phyloP scores from a whole-genome alignment of 768 basidiomycete species.

The Collybia mongolica region DNA sequence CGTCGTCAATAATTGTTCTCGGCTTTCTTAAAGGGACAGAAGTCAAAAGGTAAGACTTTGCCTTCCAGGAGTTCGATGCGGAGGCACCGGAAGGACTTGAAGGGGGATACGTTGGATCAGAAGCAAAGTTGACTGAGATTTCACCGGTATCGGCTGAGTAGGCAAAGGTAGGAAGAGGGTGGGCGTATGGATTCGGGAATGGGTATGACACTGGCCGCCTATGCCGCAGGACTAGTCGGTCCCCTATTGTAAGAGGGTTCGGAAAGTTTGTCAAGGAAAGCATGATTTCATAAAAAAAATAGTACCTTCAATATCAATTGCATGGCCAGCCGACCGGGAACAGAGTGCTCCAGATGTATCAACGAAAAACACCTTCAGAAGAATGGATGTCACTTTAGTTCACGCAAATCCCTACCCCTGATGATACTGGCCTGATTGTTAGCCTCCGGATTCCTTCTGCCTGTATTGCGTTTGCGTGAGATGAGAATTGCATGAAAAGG shows the following conservation, averaged over 20 bases:
- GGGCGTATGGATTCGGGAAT: conserved; percentile 76
- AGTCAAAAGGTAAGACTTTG: conserved; percentile 59
- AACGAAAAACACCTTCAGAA: conserved; percentile 74
- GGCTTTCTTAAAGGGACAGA: conserved; percentile 70
- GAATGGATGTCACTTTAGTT: conserved; percentile 1
- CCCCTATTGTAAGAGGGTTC: conserved; percentile 38
- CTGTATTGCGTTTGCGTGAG: conserved; percentile 29
- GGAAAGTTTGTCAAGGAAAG: not conserved
- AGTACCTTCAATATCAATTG: conserved; percentile 79
- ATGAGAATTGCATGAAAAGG: not conserved
- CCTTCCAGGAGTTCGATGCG: conserved; percentile 50
- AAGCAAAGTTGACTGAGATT: conserved; percentile 58
- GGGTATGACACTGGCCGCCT: conserved; percentile 73
- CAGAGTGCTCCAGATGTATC: conserved; percentile 76
- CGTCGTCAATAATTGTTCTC: conserved; percentile 68
- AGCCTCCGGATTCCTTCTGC: conserved; percentile 61
- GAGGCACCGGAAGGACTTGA: conserved; percentile 16
- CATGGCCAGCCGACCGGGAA: conserved; percentile 78
- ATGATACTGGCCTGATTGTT: conserved; percentile 64
- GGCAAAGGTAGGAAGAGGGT: conserved; percentile 70
- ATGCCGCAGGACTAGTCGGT: conserved; percentile 70
- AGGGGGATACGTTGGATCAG: conserved; percentile 63
- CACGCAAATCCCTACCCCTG: not conserved
- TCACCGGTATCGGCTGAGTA: conserved; percentile 54
- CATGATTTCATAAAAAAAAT: not conserved